Evolutionary conservation across 1,139 yeast genomes (phyloP).

Genomic region (Nakaseomyces kungkrabaensis): DNA sequence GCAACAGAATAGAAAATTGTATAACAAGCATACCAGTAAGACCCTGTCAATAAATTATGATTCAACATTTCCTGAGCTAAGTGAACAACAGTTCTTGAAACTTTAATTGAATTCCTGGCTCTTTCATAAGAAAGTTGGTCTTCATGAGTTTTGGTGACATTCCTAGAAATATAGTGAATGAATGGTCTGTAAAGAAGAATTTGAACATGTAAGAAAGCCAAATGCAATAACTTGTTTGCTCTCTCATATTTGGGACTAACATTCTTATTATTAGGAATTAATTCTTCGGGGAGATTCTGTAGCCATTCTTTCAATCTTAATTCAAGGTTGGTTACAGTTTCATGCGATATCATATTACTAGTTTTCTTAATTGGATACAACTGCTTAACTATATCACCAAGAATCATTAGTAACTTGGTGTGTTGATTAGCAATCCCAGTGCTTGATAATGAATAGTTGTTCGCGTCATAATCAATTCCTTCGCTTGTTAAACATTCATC

Average conservation of each 20-base stretch:
- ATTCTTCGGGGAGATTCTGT: slow-evolving; percentile 58
- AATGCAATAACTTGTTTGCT: slow-evolving; percentile 68
- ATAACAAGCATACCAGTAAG: slow-evolving; percentile 88
- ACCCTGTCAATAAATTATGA: slow-evolving; percentile 66
- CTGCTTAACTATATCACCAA: slow-evolving; percentile 45
- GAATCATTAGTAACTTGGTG: slow-evolving; percentile 57
- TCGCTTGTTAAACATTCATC: slow-evolving; percentile 74
- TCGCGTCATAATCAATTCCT: slow-evolving; percentile 32
- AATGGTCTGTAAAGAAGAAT: slow-evolving; percentile 84
- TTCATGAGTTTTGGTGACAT: slow-evolving; percentile 30
- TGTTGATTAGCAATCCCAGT: slow-evolving; percentile 81
- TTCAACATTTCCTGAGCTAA: slow-evolving; percentile 76
- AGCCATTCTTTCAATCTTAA: slow-evolving; percentile 67
- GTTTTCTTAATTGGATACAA: slow-evolving; percentile 45
- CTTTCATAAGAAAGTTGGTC: slow-evolving; percentile 51
- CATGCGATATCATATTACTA: slow-evolving; percentile 32
- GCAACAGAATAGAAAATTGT: slow-evolving; percentile 91
- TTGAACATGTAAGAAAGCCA: slow-evolving; percentile 75
- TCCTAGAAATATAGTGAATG: slow-evolving; percentile 60
- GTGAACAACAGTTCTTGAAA: slow-evolving; percentile 75
- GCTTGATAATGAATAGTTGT: slow-evolving; percentile 47
- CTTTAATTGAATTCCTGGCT: slow-evolving; percentile 77
- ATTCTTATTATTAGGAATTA: slow-evolving; percentile 51
- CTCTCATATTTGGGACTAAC: slow-evolving; percentile 61
- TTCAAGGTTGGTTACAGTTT: slow-evolving; percentile 65